Conservation (phyloP, 2,329 filamentous ascomycete genomes). For the Truncatella angustata region DNA sequence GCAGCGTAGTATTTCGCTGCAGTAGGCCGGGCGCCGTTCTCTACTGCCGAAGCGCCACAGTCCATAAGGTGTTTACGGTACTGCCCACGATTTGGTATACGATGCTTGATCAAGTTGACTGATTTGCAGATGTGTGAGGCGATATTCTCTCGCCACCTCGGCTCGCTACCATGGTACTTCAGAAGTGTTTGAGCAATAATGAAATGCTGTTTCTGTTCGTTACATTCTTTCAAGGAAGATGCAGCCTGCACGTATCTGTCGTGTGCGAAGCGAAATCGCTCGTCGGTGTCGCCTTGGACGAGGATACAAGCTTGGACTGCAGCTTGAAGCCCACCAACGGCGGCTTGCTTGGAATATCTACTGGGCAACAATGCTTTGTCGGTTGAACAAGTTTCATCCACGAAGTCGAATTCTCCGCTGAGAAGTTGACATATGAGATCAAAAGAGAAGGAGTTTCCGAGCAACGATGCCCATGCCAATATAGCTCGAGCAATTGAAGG, state of each 20-base stretch:
- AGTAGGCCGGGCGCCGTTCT: conserved; percentile 79
- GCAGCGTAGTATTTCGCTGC: conserved; percentile 79
- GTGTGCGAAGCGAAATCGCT: conserved; percentile 84
- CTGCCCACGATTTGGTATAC: conserved; percentile 57
- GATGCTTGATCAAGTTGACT: conserved; percentile 69
- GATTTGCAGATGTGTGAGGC: conserved; percentile 81
- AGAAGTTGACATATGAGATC: conserved; percentile 74
- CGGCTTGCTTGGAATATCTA: conserved; percentile 62
- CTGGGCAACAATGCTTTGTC: conserved; percentile 36
- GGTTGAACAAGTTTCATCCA: conserved; percentile 39
- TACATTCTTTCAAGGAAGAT: conserved; percentile 65
- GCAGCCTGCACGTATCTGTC: conserved; percentile 83
- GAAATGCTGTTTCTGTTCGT: conserved; percentile 82
- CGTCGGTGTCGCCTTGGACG: conserved; percentile 78
- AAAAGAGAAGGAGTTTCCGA: conserved; percentile 84
- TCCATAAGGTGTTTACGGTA: conserved; percentile 77
- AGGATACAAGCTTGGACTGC: conserved; percentile 79
- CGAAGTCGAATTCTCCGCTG: conserved; percentile 68
- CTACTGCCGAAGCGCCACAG: conserved; percentile 73
- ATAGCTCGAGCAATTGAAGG: conserved; percentile 73
- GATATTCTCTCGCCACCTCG: conserved; percentile 66
- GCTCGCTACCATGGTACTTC: conserved; percentile 64
- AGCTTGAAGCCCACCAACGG: conserved; percentile 76
- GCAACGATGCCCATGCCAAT: conserved; percentile 79
- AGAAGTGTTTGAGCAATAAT: conserved; percentile 80